These are phyloP conservation scores for Backusella australiensis DNA, from an alignment of 192 early-diverging fungal genomes.

Conservation along the genomic window DNA sequence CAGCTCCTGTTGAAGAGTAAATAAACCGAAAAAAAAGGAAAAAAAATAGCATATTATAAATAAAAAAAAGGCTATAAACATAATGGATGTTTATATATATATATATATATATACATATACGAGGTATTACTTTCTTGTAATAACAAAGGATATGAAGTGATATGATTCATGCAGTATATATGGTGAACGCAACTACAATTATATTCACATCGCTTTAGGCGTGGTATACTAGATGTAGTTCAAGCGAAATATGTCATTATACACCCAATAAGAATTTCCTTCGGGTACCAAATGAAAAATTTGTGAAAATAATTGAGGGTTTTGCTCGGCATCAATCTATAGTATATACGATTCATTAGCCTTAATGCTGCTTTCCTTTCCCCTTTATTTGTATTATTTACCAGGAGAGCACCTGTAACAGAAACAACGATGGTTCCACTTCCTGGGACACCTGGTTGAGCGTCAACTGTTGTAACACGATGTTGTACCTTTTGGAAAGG, in stretches of 20 bases:
- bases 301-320: conserved; percentile 82
- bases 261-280: conserved; percentile 67
- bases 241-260: conserved; percentile 86
- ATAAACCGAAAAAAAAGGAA: background rate
- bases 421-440: conserved; percentile 66
- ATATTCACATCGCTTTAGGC: background rate
- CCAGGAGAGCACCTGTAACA: conserved; percentile 88
- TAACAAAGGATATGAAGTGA: background rate
- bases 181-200: background rate
- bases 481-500: conserved; percentile 78
- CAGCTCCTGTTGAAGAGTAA: conserved; percentile 18
- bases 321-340: conserved; percentile 76
- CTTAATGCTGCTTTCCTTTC: background rate
- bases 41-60: background rate
- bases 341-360: background rate
- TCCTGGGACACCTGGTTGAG: conserved; percentile 69
- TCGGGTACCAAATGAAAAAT: conserved; percentile 86
- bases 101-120: background rate
- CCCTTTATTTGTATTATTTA: conserved; percentile 29
- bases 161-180: background rate
- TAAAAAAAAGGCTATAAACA: background rate
- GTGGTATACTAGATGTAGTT: conserved; percentile 57
- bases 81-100: background rate
- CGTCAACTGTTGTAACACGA: conserved; percentile 74
- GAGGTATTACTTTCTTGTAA: background rate